Evolutionary conservation across 2,329 filamentous ascomycete species (phyloP).

Genomic region (Clarireedia monteithiana): DNA sequence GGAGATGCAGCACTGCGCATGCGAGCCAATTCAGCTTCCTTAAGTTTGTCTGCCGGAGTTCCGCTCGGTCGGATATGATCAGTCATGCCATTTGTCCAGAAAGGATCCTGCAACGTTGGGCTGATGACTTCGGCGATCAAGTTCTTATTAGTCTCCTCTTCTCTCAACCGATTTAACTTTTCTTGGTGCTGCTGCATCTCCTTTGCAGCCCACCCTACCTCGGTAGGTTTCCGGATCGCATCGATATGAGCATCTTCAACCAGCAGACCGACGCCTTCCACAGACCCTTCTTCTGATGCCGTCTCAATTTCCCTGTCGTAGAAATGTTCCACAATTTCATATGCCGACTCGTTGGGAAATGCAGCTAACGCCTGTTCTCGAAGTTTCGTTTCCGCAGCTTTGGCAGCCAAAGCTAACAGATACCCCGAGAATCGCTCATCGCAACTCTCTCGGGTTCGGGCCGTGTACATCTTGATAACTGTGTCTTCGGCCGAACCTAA

Average conservation of each 20-base stretch:
- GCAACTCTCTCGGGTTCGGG: constrained; percentile 56
- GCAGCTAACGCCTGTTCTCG: constrained; percentile 69
- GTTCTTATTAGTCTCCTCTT: constrained; percentile 28
- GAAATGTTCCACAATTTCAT: constrained; percentile 30
- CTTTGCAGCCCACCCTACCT: constrained; percentile 27
- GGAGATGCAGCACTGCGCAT: constrained; percentile 57
- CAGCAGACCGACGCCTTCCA: constrained; percentile 25
- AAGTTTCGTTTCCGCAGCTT: constrained; percentile 71
- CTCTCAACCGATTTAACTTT: constrained; percentile 25
- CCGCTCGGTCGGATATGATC: constrained; percentile 15
- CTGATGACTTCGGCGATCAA: constrained; percentile 28
- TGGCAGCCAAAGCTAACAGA: constrained; percentile 70
- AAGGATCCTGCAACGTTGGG: constrained; percentile 27
- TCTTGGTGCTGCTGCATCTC: constrained; percentile 31
- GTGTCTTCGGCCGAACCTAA: constrained; percentile 29
- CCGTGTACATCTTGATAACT: constrained; percentile 31
- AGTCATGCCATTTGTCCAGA: constrained; percentile 30
- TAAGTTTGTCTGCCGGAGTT: constrained; percentile 17
- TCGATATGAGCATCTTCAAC: constrained; percentile 18
- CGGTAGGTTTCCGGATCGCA: constrained; percentile 22
- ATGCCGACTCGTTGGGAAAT: constrained; percentile 58
- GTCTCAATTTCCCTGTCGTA: constrained; percentile 29
- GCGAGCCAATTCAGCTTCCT: constrained; percentile 35
- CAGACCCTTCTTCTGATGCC: constrained; percentile 27
- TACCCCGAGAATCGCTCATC: constrained; percentile 72